Conservation (phyloP, 73 alveolate genomes). For the Paramecium octaurelia region DNA sequence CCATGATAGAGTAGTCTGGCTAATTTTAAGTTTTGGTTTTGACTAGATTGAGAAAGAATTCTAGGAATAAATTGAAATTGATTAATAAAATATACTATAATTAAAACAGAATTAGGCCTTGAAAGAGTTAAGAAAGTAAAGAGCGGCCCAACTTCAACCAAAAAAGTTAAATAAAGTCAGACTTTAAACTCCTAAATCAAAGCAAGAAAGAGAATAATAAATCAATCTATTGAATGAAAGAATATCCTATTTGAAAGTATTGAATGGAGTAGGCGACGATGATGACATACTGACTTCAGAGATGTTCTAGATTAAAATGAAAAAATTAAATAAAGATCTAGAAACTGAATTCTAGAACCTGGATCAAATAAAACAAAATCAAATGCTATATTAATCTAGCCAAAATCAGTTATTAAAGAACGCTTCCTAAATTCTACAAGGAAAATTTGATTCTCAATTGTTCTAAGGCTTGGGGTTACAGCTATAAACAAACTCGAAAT, state of each 20-base stretch:
- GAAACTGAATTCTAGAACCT: neutral
- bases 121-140: neutral
- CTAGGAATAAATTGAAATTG: neutral
- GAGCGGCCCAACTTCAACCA: neutral
- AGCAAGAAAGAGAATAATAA: neutral
- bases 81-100: neutral
- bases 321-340: neutral
- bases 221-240: neutral
- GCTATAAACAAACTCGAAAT: neutral
- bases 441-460: neutral
- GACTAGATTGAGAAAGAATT: neutral
- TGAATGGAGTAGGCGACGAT: conserved; percentile 12
- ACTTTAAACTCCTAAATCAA: neutral
- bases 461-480: conserved; percentile 5
- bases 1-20: neutral
- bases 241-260: conserved; percentile 1
- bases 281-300: neutral
- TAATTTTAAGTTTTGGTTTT: neutral
- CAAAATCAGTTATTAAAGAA: neutral
- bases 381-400: neutral
- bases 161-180: neutral
- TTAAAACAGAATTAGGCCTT: neutral
- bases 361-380: neutral
- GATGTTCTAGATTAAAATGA: neutral
- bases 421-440: conserved; percentile 10